Percentiles rank a stretch among this genome's conserved stretches.
Evolutionary conservation across 768 basidiomycete genomes (phyloP).

Genomic region (Mycena maculata): DNA sequence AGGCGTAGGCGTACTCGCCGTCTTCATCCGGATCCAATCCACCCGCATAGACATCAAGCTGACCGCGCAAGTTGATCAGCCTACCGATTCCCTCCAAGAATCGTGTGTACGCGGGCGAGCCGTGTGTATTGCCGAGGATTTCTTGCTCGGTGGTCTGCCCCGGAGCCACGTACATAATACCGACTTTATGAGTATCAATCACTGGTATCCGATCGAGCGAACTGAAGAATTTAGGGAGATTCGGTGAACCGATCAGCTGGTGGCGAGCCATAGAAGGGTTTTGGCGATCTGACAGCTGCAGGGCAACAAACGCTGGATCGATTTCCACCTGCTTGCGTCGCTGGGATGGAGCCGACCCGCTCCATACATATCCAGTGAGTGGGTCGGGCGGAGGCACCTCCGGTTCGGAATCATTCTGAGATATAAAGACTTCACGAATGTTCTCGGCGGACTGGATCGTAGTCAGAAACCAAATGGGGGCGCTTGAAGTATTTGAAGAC

Average conservation of each 20-base stretch:
- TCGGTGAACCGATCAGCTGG: slow-evolving; percentile 61
- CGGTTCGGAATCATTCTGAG: slow-evolving; percentile 33
- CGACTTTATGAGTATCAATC: slow-evolving; percentile 97
- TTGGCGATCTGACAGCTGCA: slow-evolving; percentile 81
- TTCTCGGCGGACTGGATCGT: slow-evolving; percentile 34
- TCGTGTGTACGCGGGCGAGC: slow-evolving; percentile 93
- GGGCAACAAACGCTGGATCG: slow-evolving; percentile 86
- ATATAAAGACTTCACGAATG: slow-evolving; percentile 41
- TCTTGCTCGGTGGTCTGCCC: slow-evolving; percentile 88
- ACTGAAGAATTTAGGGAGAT: slow-evolving; percentile 68
- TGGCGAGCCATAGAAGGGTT: slow-evolving; percentile 52
- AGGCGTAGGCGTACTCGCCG: slow-evolving; percentile 97
- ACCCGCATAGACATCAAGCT: slow-evolving; percentile 92
- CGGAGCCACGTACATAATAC: slow-evolving; percentile 94
- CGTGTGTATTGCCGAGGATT: slow-evolving; percentile 90
- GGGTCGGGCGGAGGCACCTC: slow-evolving; percentile 68
- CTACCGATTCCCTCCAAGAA: slow-evolving; percentile 92
- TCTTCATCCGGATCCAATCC: slow-evolving; percentile 92
- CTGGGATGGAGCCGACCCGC: slow-evolving; percentile 86
- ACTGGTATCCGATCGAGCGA: slow-evolving; percentile 88
- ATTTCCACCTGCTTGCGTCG: slow-evolving; percentile 86
- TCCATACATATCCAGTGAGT: slow-evolving; percentile 91
- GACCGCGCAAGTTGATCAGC: slow-evolving; percentile 88
- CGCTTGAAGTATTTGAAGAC: not conserved
- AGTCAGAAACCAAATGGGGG: not conserved